Evolutionary conservation across 1,284 basidiomycete genomes (phyloP), one percentile per base, ranked within the genome.

Genomic region (Mrakiaceae sp.): DNA sequence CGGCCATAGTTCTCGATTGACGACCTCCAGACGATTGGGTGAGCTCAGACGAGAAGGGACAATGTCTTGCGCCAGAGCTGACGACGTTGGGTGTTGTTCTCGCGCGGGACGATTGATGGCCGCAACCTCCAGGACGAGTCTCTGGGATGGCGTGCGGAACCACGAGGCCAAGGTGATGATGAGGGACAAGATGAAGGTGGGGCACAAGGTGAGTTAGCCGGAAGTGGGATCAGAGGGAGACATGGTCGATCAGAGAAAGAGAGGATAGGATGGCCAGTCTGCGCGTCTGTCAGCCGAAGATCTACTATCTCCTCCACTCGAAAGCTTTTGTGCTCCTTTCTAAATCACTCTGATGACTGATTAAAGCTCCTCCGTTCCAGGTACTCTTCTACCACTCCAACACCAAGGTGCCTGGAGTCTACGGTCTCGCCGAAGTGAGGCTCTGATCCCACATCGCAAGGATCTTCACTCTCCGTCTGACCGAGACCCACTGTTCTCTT

Each of bases 301-400:
- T 27, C 27, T 27, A 27, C 27, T 27, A 27, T 27, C 27, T 27
- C 27, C 1, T 27, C 2, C 27, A 27, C 27, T 27, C 27, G 27
- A 27, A 27, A 27, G 27, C 27, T 27, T 27, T 27, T 27, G 27
- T 27, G 27, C 27, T 27, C 2, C 2, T 27, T 27, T 27, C 27
- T 27, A 27, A 27, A 27, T 27, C 27, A 27, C 27, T 42, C 10
- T 16, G 14, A 12, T 46, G 16, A 55, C 12, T 49, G 14, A 27
- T 2, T 51, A 27, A 27, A 27, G 27, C 27, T 27, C 27, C 27
- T 27, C 27, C 27, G 27, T 27, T 27, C 27, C 27, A 74, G 69
- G 76, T 81, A n/a, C 71, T 82, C 8, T 82, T 82, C 77, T 98
- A 97, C 74, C 92, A 96, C 72, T 94, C 90, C 16, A 98, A 92